A percentile compares a stretch with the other conserved stretches of the same genome.
Evolutionary conservation across 805 yeast genomes (phyloP).

Genomic region (Starmerella gropengiesseri): DNA sequence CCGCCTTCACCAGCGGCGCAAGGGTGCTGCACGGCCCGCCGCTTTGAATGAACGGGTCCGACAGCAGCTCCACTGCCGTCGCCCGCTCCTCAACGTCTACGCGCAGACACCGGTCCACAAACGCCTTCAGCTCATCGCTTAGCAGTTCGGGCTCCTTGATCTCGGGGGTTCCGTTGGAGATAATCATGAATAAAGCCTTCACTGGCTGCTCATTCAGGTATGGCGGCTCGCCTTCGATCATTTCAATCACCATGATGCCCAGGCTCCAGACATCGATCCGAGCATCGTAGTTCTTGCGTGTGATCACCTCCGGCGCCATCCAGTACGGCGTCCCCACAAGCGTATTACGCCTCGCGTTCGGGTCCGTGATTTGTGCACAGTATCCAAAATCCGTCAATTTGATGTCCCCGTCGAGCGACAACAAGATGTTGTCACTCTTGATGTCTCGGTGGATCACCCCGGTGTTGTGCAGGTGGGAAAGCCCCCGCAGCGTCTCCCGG

Average conservation of each 20-base stretch:
- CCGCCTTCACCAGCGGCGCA: conserved; percentile 30
- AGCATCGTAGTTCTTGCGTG: conserved; percentile 89
- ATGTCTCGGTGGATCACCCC: conserved; percentile 95
- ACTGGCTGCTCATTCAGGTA: conserved; percentile 92
- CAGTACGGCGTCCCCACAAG: conserved; percentile 99
- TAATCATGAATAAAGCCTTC: conserved; percentile 85
- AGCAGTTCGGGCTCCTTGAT: conserved; percentile 78
- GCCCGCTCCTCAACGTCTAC: conserved; percentile 77
- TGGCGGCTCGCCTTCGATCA: conserved; percentile 99
- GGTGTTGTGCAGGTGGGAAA: conserved; percentile 76
- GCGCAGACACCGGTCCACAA: conserved; percentile 66
- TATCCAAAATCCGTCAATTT: conserved; percentile 93
- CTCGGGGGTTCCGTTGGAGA: conserved; percentile 92
- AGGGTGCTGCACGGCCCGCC: conserved; percentile 28
- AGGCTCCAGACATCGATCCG: conserved; percentile 97
- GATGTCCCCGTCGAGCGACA: conserved; percentile 75
- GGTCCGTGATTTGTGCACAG: conserved; percentile 85
- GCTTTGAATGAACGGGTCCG: conserved; percentile 42
- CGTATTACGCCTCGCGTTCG: conserved; percentile 79
- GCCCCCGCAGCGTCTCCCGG: conserved; percentile 77
- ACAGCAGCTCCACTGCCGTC: conserved; percentile 59
- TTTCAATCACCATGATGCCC: conserved; percentile 96
- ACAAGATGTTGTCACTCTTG: conserved; percentile 82
- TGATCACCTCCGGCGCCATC: conserved; percentile 99
- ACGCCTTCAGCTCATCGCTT: conserved; percentile 52